Evolutionary conservation across 768 basidiomycete genomes (phyloP).

Genomic region (Termitomyces sp.): DNA sequence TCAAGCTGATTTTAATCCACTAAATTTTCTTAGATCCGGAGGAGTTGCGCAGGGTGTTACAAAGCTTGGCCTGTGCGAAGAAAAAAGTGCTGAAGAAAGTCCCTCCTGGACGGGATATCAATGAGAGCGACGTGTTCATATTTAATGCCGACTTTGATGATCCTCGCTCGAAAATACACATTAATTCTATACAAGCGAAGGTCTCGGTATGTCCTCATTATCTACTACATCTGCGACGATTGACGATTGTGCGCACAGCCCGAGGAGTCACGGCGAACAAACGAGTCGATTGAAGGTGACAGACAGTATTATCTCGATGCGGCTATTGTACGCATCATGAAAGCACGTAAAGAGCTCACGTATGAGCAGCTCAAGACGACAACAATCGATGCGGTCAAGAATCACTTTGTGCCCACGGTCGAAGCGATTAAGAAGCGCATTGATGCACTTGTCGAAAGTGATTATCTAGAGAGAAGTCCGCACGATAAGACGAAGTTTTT

Average conservation of each 20-base stretch:
- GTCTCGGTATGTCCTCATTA: conserved; percentile 58
- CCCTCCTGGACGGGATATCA: conserved; percentile 73
- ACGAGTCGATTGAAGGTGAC: conserved; percentile 80
- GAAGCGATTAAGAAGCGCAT: conserved; percentile 82
- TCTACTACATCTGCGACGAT: neutral
- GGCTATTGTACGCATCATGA: conserved; percentile 96
- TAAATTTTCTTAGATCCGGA: conserved; percentile 41
- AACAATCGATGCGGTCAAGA: conserved; percentile 83
- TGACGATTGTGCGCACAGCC: conserved; percentile 34
- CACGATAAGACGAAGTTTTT: conserved; percentile 65
- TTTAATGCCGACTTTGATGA: conserved; percentile 85
- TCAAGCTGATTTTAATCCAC: conserved; percentile 16
- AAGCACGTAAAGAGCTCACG: conserved; percentile 78
- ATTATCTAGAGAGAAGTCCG: conserved; percentile 78
- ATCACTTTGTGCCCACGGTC: conserved; percentile 82
- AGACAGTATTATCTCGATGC: conserved; percentile 84
- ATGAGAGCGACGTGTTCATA: conserved; percentile 67
- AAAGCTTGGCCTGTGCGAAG: conserved; percentile 89
- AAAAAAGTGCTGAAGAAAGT: conserved; percentile 82
- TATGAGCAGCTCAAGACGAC: conserved; percentile 77
- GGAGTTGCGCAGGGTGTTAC: conserved; percentile 79
- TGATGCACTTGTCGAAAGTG: conserved; percentile 74
- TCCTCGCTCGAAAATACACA: conserved; percentile 72
- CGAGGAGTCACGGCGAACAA: conserved; percentile 82
- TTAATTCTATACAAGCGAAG: conserved; percentile 94